phyloP scores from a whole-genome alignment of 169 alveolate species.

The Theileria annulata region DNA sequence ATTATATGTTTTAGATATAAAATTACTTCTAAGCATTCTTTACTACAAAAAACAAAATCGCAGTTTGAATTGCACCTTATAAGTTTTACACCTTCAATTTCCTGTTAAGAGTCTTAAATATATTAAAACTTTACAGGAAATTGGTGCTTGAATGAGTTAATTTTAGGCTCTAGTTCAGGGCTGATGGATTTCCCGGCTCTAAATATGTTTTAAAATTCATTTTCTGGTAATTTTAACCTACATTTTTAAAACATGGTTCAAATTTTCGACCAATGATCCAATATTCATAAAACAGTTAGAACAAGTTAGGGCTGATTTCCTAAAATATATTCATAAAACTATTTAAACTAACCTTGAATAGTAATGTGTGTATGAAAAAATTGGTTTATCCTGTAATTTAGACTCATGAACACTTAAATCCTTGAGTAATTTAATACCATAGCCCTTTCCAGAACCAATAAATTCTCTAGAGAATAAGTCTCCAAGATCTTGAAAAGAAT shows the following conservation, averaged over 20 bases:
- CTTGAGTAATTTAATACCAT: slow-evolving; percentile 22
- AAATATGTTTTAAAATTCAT: background rate
- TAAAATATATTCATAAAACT: background rate
- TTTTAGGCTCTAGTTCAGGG: slow-evolving; percentile 7
- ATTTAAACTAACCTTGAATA: slow-evolving; percentile 41
- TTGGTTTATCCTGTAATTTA: slow-evolving; percentile 35
- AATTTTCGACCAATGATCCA: slow-evolving; percentile 55
- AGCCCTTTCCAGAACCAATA: slow-evolving; percentile 30
- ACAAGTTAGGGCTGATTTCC: slow-evolving; percentile 20
- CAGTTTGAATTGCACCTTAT: slow-evolving; percentile 23
- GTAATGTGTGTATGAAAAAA: slow-evolving; percentile 39
- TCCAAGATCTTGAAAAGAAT: background rate
- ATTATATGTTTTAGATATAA: background rate
- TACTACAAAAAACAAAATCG: slow-evolving; percentile 26
- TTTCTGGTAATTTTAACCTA: slow-evolving; percentile 1
- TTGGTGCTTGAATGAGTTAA: background rate
- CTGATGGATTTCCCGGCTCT: background rate
- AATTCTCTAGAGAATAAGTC: background rate
- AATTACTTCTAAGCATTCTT: slow-evolving; percentile 42
- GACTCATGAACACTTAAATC: background rate
- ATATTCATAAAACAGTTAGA: slow-evolving; percentile 37
- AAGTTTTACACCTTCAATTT: background rate
- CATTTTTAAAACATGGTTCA: slow-evolving; percentile 47
- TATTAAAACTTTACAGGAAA: slow-evolving; percentile 13
- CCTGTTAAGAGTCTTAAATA: background rate